Conservation (phyloP, 192 early-diverging fungal genomes). For the Umbelopsis sp. region DNA sequence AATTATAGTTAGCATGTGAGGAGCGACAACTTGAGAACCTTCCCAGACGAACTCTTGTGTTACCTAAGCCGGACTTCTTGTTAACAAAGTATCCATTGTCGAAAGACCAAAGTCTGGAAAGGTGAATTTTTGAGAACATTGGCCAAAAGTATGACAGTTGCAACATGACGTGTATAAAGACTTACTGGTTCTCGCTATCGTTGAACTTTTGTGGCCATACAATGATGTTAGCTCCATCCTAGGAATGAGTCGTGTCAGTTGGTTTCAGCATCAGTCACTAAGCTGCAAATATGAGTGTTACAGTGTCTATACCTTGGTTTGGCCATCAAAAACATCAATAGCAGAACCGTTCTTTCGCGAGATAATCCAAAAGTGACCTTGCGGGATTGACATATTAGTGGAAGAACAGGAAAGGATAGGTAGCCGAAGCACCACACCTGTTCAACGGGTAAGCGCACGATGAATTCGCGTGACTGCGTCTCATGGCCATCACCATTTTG, state of each 20-base stretch:
- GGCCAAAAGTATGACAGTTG: neutral
- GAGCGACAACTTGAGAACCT: neutral
- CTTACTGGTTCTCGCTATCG: constrained; percentile 45
- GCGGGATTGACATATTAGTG: constrained; percentile 17
- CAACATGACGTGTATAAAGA: neutral
- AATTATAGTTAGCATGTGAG: constrained; percentile 7
- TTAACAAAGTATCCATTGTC: constrained; percentile 35
- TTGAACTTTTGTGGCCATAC: constrained; percentile 46
- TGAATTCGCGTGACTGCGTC: too few species aligned
- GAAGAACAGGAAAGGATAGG: neutral
- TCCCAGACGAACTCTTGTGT: neutral
- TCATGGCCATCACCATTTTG: too few species aligned
- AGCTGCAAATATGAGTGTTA: neutral
- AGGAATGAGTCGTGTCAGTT: neutral
- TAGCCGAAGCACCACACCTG: neutral
- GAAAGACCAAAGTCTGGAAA: constrained; percentile 34
- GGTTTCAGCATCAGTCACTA: neutral
- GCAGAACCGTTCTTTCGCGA: constrained; percentile 41
- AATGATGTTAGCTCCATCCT: constrained; percentile 38
- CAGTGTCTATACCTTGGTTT: constrained; percentile 28
- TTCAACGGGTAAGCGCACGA: neutral
- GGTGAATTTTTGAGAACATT: neutral
- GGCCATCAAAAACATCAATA: constrained; percentile 40
- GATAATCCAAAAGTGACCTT: constrained; percentile 39
- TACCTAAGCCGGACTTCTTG: constrained; percentile 43